A percentile compares a stretch with the other conserved stretches of the same genome.
Conservation (phyloP, 768 basidiomycete species). For the Leucocoprinus leucothites region DNA sequence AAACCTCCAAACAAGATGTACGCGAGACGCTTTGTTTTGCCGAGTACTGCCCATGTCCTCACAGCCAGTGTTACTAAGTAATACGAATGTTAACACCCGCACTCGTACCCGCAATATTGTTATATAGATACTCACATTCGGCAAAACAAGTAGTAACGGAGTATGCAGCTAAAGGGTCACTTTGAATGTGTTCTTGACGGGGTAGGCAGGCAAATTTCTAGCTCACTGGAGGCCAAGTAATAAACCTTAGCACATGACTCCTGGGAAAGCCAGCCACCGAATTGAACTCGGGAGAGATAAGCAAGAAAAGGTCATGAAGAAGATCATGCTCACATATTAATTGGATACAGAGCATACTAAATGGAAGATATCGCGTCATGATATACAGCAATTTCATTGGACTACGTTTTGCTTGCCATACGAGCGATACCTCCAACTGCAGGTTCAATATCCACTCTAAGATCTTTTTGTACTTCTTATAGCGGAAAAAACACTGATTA, state of each 20-base stretch:
- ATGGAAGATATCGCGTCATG: slow-evolving; percentile 10
- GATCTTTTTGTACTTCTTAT: neutral
- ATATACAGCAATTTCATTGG: slow-evolving; percentile 7
- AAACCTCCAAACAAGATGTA: neutral
- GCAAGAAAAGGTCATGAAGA: neutral
- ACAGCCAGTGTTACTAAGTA: neutral
- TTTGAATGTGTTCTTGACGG: no score
- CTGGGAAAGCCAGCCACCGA: neutral
- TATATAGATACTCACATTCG: neutral
- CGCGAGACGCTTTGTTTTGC: neutral
- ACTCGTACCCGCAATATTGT: neutral
- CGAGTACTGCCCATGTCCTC: slow-evolving; percentile 7
- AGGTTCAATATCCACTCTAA: slow-evolving; percentile 11
- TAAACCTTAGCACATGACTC: no score
- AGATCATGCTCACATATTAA: neutral
- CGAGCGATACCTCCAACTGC: neutral
- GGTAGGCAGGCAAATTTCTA: no score
- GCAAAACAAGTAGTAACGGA: neutral
- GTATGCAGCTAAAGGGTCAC: no score
- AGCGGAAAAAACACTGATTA: neutral
- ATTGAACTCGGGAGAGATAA: no score
- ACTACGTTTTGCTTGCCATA: slow-evolving; percentile 10
- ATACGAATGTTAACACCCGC: neutral
- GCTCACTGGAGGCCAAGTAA: no score
- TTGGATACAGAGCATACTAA: neutral